These are phyloP conservation scores for Eutrema japonicum DNA, from an alignment of 345 rosid genomes.

Conservation along the genomic window DNA sequence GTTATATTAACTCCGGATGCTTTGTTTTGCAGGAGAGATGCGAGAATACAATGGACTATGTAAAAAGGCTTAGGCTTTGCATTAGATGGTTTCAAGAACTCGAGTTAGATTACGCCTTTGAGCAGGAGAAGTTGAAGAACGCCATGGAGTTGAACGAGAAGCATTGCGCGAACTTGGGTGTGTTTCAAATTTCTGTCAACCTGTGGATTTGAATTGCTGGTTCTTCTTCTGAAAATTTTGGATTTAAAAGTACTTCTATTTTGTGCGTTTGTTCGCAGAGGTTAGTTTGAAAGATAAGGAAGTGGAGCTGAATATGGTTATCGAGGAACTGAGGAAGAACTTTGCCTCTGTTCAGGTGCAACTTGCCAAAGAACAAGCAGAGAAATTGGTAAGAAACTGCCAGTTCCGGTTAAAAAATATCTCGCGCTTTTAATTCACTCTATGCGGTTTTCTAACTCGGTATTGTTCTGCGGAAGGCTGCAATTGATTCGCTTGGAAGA, in stretches of 20 bases:
- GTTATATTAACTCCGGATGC: not conserved
- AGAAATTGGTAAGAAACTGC: conserved; percentile 67
- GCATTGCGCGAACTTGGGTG: conserved; percentile 80
- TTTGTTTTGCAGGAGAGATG: conserved; percentile 75
- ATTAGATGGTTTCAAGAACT: conserved; percentile 96
- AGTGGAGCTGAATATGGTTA: conserved; percentile 84
- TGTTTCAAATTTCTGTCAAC: conserved; percentile 14
- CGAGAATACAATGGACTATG: conserved; percentile 87
- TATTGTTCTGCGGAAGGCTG: conserved; percentile 54
- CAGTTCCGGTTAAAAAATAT: not conserved
- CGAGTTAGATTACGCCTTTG: conserved; percentile 78
- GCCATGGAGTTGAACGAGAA: conserved; percentile 70
- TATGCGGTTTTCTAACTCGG: conserved; percentile 24
- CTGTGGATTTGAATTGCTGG: not conserved
- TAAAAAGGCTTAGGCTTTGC: conserved; percentile 88
- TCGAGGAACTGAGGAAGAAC: conserved; percentile 80
- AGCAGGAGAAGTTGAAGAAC: conserved; percentile 76
- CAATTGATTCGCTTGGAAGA: conserved; percentile 67
- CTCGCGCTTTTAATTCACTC: not conserved
- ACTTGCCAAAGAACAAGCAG: conserved; percentile 86
- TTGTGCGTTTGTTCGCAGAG: conserved; percentile 54
- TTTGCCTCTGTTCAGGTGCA: conserved; percentile 78
- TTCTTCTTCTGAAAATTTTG: conserved; percentile 17
- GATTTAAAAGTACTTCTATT: not conserved
- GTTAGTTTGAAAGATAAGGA: conserved; percentile 76